Percentiles rank a stretch among this genome's conserved stretches.
These are phyloP conservation scores for Cenchrus fungigraminus DNA, from an alignment of 176 grass and related monocot species.

Conservation along the genomic window DNA sequence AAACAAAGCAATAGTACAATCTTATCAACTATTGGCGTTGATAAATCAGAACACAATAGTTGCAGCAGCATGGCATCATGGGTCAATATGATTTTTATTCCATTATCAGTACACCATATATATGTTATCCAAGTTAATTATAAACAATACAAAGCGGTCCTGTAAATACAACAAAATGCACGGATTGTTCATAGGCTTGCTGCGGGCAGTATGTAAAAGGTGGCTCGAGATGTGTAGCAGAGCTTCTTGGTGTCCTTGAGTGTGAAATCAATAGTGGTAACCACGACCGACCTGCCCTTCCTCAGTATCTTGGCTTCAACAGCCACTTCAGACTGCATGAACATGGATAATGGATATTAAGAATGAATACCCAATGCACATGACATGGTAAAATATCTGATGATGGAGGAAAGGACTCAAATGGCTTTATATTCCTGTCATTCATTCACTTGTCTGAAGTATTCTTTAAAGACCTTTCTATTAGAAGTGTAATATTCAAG, in stretches of 20 bases:
- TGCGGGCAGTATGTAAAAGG: conserved; percentile 47
- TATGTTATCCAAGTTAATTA: not conserved
- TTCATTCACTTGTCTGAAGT: not conserved
- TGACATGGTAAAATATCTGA: conserved; percentile 11
- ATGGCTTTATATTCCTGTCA: not conserved
- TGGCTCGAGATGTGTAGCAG: conserved; percentile 55
- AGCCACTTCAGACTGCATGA: conserved; percentile 53
- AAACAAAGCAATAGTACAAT: no score
- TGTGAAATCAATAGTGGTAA: conserved; percentile 47
- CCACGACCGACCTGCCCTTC: conserved; percentile 52
- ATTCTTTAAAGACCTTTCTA: not conserved
- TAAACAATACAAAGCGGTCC: not conserved
- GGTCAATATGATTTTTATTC: not conserved
- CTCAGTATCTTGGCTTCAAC: conserved; percentile 46
- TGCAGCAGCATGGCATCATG: no score
- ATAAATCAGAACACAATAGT: no score
- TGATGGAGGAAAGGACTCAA: not conserved
- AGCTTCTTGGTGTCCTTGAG: conserved; percentile 52
- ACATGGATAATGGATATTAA: conserved; percentile 4
- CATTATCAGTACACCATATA: not conserved
- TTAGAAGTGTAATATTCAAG: not conserved
- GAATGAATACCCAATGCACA: not conserved
- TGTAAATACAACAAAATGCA: conserved; percentile 1
- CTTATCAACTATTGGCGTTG: no score
- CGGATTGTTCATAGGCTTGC: conserved; percentile 37